These are phyloP conservation scores for Fistulina hepatica DNA, from an alignment of 1,284 basidiomycete genomes.

Conservation along the genomic window DNA sequence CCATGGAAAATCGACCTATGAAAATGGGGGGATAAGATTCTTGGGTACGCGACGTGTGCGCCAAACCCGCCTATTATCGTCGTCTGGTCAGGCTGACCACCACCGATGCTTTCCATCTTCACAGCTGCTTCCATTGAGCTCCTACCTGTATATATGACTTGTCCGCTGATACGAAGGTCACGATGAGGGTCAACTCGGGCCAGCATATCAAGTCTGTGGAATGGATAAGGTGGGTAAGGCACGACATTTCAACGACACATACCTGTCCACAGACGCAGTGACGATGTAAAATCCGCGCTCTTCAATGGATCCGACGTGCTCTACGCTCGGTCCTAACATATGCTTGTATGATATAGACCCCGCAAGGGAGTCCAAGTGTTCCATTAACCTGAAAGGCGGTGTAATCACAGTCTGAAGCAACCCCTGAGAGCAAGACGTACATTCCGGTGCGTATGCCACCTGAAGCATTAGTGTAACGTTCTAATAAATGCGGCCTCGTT, in stretches of 20 bases:
- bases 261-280: constrained; percentile 74
- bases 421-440: constrained; percentile 18
- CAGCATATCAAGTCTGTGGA: constrained; percentile 50
- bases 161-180: constrained; percentile 66
- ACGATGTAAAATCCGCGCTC: constrained; percentile 71
- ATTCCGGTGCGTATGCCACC: constrained; percentile 62
- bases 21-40: not conserved
- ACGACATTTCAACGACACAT: constrained; percentile 12
- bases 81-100: constrained; percentile 36
- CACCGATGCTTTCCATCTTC: constrained; percentile 61
- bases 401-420: constrained; percentile 1
- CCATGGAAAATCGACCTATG: constrained; percentile 60
- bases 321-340: constrained; percentile 53
- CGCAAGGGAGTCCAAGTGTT: constrained; percentile 72
- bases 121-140: constrained; percentile 78
- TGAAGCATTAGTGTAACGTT: constrained; percentile 58
- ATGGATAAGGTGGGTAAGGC: not conserved
- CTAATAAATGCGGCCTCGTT: constrained; percentile 44
- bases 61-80: constrained; percentile 48
- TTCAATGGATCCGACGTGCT: constrained; percentile 39
- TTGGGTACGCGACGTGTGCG: constrained; percentile 2
- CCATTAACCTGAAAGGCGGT: constrained; percentile 37
- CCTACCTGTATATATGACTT: constrained; percentile 68
- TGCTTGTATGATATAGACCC: constrained; percentile 79
- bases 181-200: constrained; percentile 43